These are phyloP conservation scores for Penicillium sclerotiorum DNA, from an alignment of 2,329 filamentous ascomycete genomes.

Conservation along the genomic window DNA sequence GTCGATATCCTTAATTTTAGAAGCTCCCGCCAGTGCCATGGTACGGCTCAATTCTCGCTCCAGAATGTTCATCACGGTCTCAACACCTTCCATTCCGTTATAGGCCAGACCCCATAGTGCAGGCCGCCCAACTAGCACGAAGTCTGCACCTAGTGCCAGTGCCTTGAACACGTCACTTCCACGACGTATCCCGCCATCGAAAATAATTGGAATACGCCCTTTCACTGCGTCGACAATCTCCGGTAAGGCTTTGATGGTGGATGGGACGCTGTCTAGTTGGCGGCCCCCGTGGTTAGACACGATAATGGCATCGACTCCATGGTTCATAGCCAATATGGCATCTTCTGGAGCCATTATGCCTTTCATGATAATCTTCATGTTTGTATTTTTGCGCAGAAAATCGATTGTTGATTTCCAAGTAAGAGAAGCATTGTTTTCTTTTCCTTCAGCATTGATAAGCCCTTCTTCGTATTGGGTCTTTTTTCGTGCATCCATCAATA, in stretches of 20 bases:
- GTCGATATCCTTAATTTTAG: constrained; percentile 1
- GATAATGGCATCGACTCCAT: constrained; percentile 40
- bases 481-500: constrained; percentile 9
- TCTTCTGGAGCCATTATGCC: constrained; percentile 32
- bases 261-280: constrained; percentile 41
- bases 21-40: constrained; percentile 7
- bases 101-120: constrained; percentile 32
- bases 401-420: constrained; percentile 7
- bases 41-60: constrained; percentile 10
- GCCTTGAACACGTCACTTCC: constrained; percentile 43
- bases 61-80: constrained; percentile 13
- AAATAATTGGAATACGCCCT: constrained; percentile 36
- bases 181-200: constrained; percentile 40
- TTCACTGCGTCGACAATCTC: constrained; percentile 29
- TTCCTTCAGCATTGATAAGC: constrained; percentile 1
- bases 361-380: constrained; percentile 11
- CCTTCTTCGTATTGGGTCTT: constrained; percentile 3
- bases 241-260: constrained; percentile 41
- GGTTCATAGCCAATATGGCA: constrained; percentile 37
- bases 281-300: constrained; percentile 45
- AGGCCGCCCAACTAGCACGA: constrained; percentile 37
- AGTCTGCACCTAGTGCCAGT: constrained; percentile 37
- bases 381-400: constrained; percentile 6
- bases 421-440: constrained; percentile 9
- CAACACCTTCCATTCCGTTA: constrained; percentile 7